phyloP scores from a whole-genome alignment of 768 basidiomycete genomes.

The Epithele typhae region DNA sequence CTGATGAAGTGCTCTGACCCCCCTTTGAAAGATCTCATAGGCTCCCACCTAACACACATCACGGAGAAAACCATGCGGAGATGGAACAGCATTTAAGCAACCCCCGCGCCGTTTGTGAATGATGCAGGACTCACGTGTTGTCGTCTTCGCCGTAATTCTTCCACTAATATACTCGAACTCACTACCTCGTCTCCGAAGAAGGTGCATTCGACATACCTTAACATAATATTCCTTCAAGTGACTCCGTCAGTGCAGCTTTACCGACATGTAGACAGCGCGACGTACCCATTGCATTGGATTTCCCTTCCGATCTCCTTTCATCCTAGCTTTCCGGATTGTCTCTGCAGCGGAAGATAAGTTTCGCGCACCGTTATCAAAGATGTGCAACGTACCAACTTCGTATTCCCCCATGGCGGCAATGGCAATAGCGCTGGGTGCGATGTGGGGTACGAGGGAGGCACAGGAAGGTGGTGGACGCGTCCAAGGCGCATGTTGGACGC shows the following conservation, averaged over 20 bases:
- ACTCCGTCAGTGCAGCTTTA: too few relatives aligned
- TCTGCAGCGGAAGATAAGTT: too few relatives aligned
- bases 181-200: neutral
- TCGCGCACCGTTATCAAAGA: too few relatives aligned
- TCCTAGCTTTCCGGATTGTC: conserved; percentile 43
- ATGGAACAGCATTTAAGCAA: too few relatives aligned
- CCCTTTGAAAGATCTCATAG: conserved; percentile 50
- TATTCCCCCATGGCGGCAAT: conserved; percentile 42
- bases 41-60: conserved; percentile 56
- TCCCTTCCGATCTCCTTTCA: conserved; percentile 9
- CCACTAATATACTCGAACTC: conserved; percentile 14
- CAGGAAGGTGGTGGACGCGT: neutral
- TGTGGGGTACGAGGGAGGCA: too few relatives aligned
- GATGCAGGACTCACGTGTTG: conserved; percentile 20
- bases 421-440: too few relatives aligned
- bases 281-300: conserved; percentile 22
- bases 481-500: too few relatives aligned
- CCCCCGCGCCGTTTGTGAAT: too few relatives aligned
- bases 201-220: conserved; percentile 10
- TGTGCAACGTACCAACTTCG: conserved; percentile 57
- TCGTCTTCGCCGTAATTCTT: conserved; percentile 16
- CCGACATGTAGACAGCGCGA: too few relatives aligned
- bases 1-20: conserved; percentile 50
- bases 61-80: neutral
- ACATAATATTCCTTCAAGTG: conserved; percentile 16